phyloP scores from a whole-genome alignment of 2,329 filamentous ascomycete species.

The Biscogniauxia marginata region DNA sequence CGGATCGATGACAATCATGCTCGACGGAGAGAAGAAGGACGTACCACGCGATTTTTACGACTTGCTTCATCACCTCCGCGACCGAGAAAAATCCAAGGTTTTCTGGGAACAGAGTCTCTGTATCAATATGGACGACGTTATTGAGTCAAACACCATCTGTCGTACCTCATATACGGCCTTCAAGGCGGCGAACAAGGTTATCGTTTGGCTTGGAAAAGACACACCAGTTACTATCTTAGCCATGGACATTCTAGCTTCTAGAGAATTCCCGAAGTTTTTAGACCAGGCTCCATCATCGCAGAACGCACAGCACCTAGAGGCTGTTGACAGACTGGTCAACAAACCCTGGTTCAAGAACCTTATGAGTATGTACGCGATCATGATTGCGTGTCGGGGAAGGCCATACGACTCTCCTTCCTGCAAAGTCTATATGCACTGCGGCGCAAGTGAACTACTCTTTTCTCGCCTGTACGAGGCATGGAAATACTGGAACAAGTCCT shows the following conservation, averaged over 20 bases:
- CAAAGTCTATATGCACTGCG: background rate
- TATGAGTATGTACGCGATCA: background rate
- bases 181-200: background rate
- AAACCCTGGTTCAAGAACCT: background rate
- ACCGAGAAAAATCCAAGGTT: background rate
- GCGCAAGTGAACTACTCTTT: background rate
- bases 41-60: background rate
- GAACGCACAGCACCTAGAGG: background rate
- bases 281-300: background rate
- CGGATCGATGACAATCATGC: background rate
- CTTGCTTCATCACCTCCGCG: background rate
- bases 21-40: background rate
- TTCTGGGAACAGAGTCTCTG: background rate
- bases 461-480: background rate
- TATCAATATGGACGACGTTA: background rate
- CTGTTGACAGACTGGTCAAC: background rate
- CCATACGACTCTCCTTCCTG: background rate
- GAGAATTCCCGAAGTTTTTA: background rate
- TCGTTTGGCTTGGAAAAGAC: background rate
- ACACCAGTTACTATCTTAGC: background rate
- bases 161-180: background rate
- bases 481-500: background rate
- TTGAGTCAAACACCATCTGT: background rate
- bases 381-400: background rate
- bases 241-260: background rate